Conservation (phyloP, 1,139 yeast species). For the Blastobotrys ciferrii region DNA sequence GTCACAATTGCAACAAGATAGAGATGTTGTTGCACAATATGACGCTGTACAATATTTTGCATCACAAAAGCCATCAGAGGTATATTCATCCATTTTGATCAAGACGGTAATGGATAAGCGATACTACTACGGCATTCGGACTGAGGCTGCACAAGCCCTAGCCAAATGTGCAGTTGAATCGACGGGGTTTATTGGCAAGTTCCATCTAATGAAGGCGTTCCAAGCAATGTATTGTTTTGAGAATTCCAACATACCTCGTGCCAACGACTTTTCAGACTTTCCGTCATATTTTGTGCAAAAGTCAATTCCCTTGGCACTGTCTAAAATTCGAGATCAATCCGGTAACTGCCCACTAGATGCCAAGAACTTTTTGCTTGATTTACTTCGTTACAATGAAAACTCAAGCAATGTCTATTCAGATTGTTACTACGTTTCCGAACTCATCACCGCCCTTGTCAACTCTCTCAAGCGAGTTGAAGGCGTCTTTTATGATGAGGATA, state of each 20-base stretch:
- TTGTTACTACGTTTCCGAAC: conserved; percentile 57
- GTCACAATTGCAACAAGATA: conserved; percentile 88
- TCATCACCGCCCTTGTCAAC: conserved; percentile 57
- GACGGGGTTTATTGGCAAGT: conserved; percentile 66
- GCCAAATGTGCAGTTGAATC: conserved; percentile 63
- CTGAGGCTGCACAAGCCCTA: conserved; percentile 81
- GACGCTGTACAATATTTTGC: conserved; percentile 80
- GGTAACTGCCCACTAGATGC: conserved; percentile 69
- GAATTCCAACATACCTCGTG: conserved; percentile 62
- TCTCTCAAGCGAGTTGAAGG: conserved; percentile 35
- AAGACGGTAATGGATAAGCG: conserved; percentile 81
- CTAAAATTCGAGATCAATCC: conserved; percentile 56
- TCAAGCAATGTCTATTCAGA: conserved; percentile 77
- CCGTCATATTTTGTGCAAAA: conserved; percentile 67
- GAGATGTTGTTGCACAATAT: conserved; percentile 93
- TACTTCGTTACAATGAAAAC: conserved; percentile 83
- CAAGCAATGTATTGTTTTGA: conserved; percentile 72
- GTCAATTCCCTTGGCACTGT: conserved; percentile 62
- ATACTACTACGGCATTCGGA: conserved; percentile 85
- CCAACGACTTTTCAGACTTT: conserved; percentile 75
- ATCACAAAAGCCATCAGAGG: conserved; percentile 53
- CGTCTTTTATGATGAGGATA: conserved; percentile 11
- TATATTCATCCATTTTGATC: conserved; percentile 75
- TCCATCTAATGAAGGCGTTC: conserved; percentile 69
- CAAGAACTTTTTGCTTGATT: conserved; percentile 61